Base-by-base conservation (phyloP, 306 rosid species). In the Ormosia emarginata region DNA sequence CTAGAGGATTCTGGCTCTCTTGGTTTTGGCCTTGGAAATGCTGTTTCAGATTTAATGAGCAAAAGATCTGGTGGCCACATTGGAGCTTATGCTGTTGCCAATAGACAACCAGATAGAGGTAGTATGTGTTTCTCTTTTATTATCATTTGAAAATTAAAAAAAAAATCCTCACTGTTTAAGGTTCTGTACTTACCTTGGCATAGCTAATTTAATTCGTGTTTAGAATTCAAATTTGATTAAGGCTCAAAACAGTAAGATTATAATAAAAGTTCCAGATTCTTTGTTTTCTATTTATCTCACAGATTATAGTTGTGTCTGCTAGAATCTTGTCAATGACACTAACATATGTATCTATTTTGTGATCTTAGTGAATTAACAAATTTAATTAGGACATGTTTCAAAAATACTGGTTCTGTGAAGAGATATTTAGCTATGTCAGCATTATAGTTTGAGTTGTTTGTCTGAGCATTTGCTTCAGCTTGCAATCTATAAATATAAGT, bases 41-140 rank as follows among this genome's bases (percentile, higher is more conserved):
- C 87, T 73, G 90, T 91, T 89, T 90, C 98, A 61, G 94, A 91
- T 83, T 93, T 85, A 41, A 87, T 89, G 78, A 86, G 89, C 82
- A 88, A 87, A 87, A 81, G 85, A 62, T 88, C 95, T 70, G 87
- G 86, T 69, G 91, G 91, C 79, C 91, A 89, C 79, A 84, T 90
- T 78, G 92, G 89, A 32, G 92, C 86, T 81, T 92, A 88, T 76
- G 80, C 91, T 83, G 92, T 90, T 85, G 79, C 90, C 80, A 88
- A 81, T 82, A 85, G 94, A 86, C 94, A 94, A 76, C 57, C 98
- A 75, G 89, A 89, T 83, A 83, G 93, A 87, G 98, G 98, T 94
- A 86, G 29, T 55, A 47, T 7, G 30, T 6, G 14, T 79, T 79
- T 30, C 43, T 30, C 43, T 81, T 74, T 61, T 34, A 65, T 30